Percentiles rank a stretch among this genome's conserved stretches.
phyloP scores from a whole-genome alignment of 2,329 filamentous ascomycete genomes.

The Penicillium sclerotiorum region DNA sequence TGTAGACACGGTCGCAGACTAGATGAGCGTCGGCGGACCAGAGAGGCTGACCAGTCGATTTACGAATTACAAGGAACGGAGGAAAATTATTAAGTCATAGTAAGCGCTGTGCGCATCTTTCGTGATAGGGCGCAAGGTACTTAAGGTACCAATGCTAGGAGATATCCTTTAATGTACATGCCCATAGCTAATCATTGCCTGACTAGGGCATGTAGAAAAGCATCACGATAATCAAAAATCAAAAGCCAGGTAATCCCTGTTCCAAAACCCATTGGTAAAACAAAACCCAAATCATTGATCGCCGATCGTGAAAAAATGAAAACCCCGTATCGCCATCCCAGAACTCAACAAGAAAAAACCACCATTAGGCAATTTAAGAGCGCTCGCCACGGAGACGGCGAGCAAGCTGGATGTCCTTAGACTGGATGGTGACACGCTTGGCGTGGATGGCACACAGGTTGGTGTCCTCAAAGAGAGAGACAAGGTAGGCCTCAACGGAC shows the following conservation, averaged over 20 bases:
- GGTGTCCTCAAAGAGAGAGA: slow-evolving; percentile 97
- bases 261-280: slow-evolving; percentile 44
- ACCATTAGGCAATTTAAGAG: slow-evolving; percentile 60
- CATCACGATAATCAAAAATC: slow-evolving; percentile 31
- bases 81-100: too few species aligned
- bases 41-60: too few species aligned
- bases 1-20: too few species aligned
- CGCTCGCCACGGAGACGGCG: slow-evolving; percentile 93
- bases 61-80: too few species aligned
- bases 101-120: too few species aligned
- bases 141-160: slow-evolving; percentile 30
- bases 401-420: slow-evolving; percentile 95
- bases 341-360: slow-evolving; percentile 37
- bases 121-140: slow-evolving; percentile 38
- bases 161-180: slow-evolving; percentile 39
- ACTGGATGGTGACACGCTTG: slow-evolving; percentile 96
- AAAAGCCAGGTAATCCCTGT: slow-evolving; percentile 37
- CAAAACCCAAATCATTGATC: slow-evolving; percentile 48
- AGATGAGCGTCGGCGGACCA: too few species aligned
- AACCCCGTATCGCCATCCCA: slow-evolving; percentile 46
- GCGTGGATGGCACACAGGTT: slow-evolving; percentile 98
- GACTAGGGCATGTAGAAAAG: neutral
- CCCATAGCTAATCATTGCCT: slow-evolving; percentile 34
- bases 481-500: slow-evolving; percentile 97
- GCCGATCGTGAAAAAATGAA: slow-evolving; percentile 44